A percentile compares a stretch with the other conserved stretches of the same genome.
Evolutionary conservation across 2,329 filamentous ascomycete genomes (phyloP).

Genomic region (Pseudogymnoascus verrucosus): DNA sequence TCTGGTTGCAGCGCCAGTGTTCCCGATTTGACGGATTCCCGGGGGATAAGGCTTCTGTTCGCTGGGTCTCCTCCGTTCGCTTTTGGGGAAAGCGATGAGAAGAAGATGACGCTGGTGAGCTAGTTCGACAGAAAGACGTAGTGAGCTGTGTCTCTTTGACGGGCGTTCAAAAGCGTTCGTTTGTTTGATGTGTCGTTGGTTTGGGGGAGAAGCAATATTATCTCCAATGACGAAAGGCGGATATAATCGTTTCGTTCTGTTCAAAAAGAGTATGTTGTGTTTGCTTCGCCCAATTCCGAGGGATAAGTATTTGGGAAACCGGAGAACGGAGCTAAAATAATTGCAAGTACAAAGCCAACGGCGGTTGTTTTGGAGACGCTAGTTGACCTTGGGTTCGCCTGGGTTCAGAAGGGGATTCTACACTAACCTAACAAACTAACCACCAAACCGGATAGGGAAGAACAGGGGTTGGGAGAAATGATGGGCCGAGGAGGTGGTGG

Average conservation of each 20-base stretch:
- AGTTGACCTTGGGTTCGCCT: neutral
- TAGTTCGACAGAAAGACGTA: neutral
- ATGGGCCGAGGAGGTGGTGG: neutral
- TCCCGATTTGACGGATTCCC: neutral
- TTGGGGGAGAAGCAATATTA: too few relatives aligned
- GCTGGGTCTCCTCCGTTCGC: neutral
- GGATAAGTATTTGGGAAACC: neutral
- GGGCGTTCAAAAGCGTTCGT: neutral
- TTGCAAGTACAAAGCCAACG: neutral
- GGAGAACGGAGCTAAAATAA: neutral
- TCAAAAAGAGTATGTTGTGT: too few relatives aligned
- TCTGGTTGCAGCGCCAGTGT: conserved; percentile 8
- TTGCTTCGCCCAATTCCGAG: neutral
- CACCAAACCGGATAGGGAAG: neutral
- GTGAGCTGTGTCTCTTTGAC: neutral
- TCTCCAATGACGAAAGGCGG: neutral
- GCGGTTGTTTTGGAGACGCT: neutral
- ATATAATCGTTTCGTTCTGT: neutral
- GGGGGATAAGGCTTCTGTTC: neutral
- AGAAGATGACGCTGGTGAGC: neutral
- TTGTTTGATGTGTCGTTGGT: neutral
- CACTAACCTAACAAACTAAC: neutral
- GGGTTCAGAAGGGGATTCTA: too few relatives aligned
- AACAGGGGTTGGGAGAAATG: neutral
- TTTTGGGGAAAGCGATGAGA: neutral